A percentile compares a stretch with the other conserved stretches of the same genome.
These are phyloP conservation scores for Xylaria palmicola DNA, from an alignment of 495 filamentous ascomycete genomes.

Conservation along the genomic window DNA sequence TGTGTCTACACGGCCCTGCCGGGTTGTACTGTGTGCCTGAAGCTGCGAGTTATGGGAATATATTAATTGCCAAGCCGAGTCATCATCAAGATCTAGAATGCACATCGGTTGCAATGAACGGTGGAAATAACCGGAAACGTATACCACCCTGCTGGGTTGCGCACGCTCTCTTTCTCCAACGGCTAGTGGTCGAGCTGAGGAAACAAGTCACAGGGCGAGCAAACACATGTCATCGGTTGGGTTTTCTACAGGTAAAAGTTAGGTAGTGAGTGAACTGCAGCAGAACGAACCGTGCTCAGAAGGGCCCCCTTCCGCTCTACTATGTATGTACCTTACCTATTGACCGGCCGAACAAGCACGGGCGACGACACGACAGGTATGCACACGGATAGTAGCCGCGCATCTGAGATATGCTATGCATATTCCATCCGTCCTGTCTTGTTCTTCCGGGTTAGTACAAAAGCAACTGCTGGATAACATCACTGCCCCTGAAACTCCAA, in stretches of 20 bases:
- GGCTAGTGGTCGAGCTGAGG: constrained; percentile 8
- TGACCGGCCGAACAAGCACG: not conserved
- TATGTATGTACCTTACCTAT: no score
- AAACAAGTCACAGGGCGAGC: constrained; percentile 5
- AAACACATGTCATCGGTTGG: constrained; percentile 2
- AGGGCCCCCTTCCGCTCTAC: not conserved
- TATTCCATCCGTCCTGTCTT: no score
- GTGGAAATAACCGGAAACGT: constrained; percentile 30
- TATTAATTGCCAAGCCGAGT: constrained; percentile 28
- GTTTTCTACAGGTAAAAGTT: no score
- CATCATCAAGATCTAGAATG: constrained; percentile 24
- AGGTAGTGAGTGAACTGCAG: not conserved
- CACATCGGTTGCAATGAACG: not conserved
- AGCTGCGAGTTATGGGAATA: constrained; percentile 10
- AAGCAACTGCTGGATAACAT: no score
- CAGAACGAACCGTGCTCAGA: not conserved
- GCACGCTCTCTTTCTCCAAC: constrained; percentile 3
- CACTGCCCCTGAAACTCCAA: no score
- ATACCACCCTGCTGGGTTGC: constrained; percentile 24
- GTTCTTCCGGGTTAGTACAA: no score
- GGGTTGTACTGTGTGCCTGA: constrained; percentile 14
- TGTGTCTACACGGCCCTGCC: constrained; percentile 1
- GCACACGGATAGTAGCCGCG: constrained; percentile 4
- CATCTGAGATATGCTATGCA: no score
- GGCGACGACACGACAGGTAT: not conserved